phyloP scores from a whole-genome alignment of 2,329 filamentous ascomycete genomes.

The Sclerotinia minor region DNA sequence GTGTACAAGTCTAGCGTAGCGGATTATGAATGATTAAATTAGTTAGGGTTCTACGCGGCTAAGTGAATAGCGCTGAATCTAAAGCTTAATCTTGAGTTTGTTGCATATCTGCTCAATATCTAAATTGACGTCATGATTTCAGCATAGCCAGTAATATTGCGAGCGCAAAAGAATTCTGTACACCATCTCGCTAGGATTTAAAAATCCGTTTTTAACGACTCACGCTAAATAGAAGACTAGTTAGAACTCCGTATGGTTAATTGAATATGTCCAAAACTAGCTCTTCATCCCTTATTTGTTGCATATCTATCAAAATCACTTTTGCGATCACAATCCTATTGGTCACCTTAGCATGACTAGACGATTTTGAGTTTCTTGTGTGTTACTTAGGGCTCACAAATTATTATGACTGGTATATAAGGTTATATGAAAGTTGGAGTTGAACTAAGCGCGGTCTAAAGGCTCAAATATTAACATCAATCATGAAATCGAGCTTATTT shows the following conservation, averaged over 20 bases:
- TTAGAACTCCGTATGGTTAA: too few relatives aligned
- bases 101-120: background rate
- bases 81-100: too few relatives aligned
- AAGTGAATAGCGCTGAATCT: too few relatives aligned
- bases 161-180: background rate
- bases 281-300: background rate
- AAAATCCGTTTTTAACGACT: fast-evolving
- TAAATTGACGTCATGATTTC: background rate
- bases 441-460: background rate
- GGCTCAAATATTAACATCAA: background rate
- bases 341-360: too few relatives aligned
- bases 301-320: background rate
- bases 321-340: too few relatives aligned
- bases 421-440: background rate
- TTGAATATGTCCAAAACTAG: background rate
- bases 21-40: too few relatives aligned
- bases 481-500: background rate
- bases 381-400: background rate
- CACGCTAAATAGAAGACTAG: background rate
- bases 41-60: too few relatives aligned
- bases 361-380: background rate
- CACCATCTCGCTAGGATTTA: background rate
- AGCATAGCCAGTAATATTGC: background rate
- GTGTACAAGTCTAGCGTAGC: too few relatives aligned
- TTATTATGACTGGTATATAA: background rate